phyloP scores from a whole-genome alignment of 2,329 filamentous ascomycete species.

The Colletotrichum lindemuthianum region DNA sequence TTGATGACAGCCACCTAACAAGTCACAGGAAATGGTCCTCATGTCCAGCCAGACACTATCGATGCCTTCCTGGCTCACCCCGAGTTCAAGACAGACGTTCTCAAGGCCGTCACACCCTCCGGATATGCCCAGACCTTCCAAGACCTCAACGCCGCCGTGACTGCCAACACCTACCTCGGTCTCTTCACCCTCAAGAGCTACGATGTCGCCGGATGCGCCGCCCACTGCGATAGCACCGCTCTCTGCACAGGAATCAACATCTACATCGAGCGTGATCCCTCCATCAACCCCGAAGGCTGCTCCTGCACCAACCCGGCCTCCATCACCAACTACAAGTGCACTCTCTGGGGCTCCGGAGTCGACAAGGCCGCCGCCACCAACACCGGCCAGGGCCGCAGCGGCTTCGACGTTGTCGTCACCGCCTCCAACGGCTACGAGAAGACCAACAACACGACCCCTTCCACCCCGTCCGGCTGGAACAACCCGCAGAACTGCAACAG shows the following conservation, averaged over 20 bases:
- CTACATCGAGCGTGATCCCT: conserved; percentile 33
- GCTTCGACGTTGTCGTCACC: conserved; percentile 35
- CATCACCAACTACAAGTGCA: conserved; percentile 34
- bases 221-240: conserved; percentile 16
- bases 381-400: conserved; percentile 23
- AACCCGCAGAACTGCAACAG: conserved; percentile 28
- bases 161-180: conserved; percentile 30
- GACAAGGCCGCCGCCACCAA: conserved; percentile 33
- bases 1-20: not conserved
- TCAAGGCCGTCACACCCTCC: not conserved
- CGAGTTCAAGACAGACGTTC: conserved; percentile 10
- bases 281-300: conserved; percentile 28
- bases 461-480: conserved; percentile 28
- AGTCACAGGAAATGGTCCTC: conserved; percentile 2
- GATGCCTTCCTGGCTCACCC: conserved; percentile 12
- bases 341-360: conserved; percentile 31
- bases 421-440: conserved; percentile 37
- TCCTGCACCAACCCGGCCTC: conserved; percentile 28
- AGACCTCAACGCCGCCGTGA: conserved; percentile 25
- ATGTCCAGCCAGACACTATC: conserved; percentile 13
- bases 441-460: conserved; percentile 28
- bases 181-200: conserved; percentile 28
- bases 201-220: conserved; percentile 23
- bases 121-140: conserved; percentile 26
- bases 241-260: conserved; percentile 34